A percentile compares a stretch with the other conserved stretches of the same genome.
Conservation (phyloP, 2,329 filamentous ascomycete species). For the Exserohilum rostratum region DNA sequence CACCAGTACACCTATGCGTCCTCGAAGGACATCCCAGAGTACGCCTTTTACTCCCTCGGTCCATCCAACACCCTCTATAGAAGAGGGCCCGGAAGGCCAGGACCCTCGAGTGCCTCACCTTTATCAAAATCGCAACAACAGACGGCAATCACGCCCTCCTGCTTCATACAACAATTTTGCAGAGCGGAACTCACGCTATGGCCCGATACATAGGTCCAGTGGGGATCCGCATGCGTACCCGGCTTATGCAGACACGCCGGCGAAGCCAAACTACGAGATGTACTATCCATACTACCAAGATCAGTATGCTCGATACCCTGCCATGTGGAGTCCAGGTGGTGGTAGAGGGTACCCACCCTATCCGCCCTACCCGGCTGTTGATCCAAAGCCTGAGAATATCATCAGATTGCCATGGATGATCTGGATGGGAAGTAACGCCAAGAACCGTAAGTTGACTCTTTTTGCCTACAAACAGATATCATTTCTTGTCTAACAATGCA, state of each 20-base stretch:
- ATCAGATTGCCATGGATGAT: conserved; percentile 43
- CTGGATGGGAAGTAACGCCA: conserved; percentile 46
- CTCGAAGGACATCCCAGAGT: conserved; percentile 18
- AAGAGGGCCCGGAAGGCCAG: conserved; percentile 39
- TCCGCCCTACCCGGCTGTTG: too few relatives aligned
- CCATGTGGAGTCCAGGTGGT: conserved; percentile 13
- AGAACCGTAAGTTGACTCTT: conserved; percentile 38
- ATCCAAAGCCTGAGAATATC: conserved; percentile 45
- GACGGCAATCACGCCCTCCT: conserved; percentile 33
- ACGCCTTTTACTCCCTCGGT: conserved; percentile 8
- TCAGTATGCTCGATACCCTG: conserved; percentile 13
- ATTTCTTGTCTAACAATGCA: conserved; percentile 48
- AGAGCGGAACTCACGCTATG: conserved; percentile 20
- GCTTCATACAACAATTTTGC: conserved; percentile 29
- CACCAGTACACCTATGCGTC: conserved; percentile 8
- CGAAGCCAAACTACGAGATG: conserved; percentile 30
- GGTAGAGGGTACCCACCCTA: conserved; percentile 32
- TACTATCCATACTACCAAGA: conserved; percentile 34
- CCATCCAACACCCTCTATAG: conserved; percentile 27
- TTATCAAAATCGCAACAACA: conserved; percentile 33
- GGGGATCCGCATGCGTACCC: conserved; percentile 18
- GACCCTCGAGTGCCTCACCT: conserved; percentile 21
- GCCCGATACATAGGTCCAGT: conserved; percentile 19
- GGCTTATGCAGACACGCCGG: conserved; percentile 26
- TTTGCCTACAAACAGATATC: not conserved